Conservation (phyloP, 2,329 filamentous ascomycete species). For the Macrophomina phaseolina region DNA sequence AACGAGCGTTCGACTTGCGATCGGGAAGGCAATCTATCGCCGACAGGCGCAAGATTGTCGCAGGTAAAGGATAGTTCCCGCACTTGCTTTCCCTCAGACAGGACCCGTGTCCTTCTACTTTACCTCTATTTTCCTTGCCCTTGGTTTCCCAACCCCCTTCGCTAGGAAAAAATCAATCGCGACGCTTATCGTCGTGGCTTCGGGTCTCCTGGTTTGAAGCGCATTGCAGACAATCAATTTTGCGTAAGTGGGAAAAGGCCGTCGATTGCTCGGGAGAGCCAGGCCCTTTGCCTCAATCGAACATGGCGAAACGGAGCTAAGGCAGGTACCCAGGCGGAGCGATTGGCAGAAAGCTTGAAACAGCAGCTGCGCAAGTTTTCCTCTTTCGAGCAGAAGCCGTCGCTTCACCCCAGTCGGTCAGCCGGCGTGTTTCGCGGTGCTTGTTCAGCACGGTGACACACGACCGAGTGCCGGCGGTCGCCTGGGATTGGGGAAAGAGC, state of each 20-base stretch:
- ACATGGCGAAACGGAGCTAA: background rate
- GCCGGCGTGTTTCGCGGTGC: constrained; percentile 5
- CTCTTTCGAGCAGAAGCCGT: background rate
- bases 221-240: too few relatives aligned
- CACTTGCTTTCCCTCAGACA: background rate
- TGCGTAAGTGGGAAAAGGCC: too few relatives aligned
- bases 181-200: too few relatives aligned
- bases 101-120: background rate
- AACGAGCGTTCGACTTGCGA: background rate
- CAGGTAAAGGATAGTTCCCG: background rate
- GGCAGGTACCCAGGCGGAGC: too few relatives aligned
- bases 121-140: too few relatives aligned
- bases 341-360: background rate
- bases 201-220: too few relatives aligned
- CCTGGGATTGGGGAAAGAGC: background rate
- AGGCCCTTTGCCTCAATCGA: too few relatives aligned
- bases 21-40: constrained; percentile 60
- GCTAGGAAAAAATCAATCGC: background rate
- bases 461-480: background rate
- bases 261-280: too few relatives aligned
- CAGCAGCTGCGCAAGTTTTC: background rate
- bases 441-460: background rate
- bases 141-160: background rate
- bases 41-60: constrained; percentile 63
- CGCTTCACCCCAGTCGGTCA: background rate